Evolutionary conservation across 2,329 filamentous ascomycete genomes (phyloP).

Genomic region (Phaeophleospora eucalypticola): DNA sequence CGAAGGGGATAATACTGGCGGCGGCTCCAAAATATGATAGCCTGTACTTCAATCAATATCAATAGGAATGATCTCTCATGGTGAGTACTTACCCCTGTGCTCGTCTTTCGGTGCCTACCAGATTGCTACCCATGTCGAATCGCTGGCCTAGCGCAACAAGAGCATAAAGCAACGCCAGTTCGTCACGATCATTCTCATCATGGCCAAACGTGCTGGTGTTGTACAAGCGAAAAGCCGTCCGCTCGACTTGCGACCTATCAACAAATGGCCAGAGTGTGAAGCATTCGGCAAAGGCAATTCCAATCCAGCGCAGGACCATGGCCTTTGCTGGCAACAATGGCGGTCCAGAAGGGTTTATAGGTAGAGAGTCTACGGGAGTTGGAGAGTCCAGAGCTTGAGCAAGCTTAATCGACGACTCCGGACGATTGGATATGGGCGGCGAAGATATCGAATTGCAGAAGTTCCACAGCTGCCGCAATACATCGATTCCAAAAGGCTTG

Average conservation of each 20-base stretch:
- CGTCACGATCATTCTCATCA: slow-evolving; percentile 16
- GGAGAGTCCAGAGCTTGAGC: slow-evolving; percentile 16
- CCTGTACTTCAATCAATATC: neutral
- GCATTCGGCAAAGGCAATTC: slow-evolving; percentile 14
- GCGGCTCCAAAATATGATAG: slow-evolving; percentile 16
- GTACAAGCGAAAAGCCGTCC: slow-evolving; percentile 15
- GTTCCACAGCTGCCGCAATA: slow-evolving; percentile 18
- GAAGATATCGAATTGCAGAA: slow-evolving; percentile 10
- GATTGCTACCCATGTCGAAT: slow-evolving; percentile 10
- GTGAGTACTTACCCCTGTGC: slow-evolving; percentile 4
- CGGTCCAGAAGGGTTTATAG: neutral
- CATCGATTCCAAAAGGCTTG: slow-evolving; percentile 16
- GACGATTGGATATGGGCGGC: neutral
- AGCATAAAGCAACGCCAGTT: slow-evolving; percentile 17
- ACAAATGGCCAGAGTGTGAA: slow-evolving; percentile 19
- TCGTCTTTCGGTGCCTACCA: slow-evolving; percentile 2
- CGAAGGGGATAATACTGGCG: slow-evolving; percentile 12
- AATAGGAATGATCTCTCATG: neutral
- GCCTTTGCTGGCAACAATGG: slow-evolving; percentile 12
- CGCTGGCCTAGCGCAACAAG: slow-evolving; percentile 17
- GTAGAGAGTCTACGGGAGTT: slow-evolving; percentile 5
- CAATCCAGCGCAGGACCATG: slow-evolving; percentile 8
- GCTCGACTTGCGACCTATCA: slow-evolving; percentile 11
- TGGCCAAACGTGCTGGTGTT: slow-evolving; percentile 14
- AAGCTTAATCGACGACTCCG: slow-evolving; percentile 13